Evolutionary conservation across 352 stramenopile genomes (phyloP).

Genomic region (Globisporangium emineosum): DNA sequence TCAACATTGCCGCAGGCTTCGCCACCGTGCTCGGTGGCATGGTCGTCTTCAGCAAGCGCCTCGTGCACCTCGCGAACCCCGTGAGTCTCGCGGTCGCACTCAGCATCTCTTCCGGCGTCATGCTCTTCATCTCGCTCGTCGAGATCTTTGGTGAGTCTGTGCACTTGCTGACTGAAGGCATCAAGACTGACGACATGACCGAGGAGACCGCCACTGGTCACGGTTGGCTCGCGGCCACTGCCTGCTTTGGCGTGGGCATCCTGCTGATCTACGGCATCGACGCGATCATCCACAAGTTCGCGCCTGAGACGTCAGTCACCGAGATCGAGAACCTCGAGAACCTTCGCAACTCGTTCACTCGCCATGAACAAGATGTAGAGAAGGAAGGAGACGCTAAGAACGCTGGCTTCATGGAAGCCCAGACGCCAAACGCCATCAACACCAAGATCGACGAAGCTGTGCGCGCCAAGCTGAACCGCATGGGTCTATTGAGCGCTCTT

Average conservation of each 20-base stretch:
- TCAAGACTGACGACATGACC: conserved; percentile 29
- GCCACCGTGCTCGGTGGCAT: conserved; percentile 56
- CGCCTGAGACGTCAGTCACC: conserved; percentile 25
- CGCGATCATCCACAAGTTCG: conserved; percentile 40
- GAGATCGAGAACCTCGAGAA: conserved; percentile 28
- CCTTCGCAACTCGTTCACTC: conserved; percentile 30
- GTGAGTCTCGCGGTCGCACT: conserved; percentile 54
- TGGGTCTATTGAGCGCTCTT: conserved; percentile 91
- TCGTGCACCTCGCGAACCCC: conserved; percentile 50
- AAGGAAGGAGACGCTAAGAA: conserved; percentile 11
- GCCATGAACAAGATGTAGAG: conserved; percentile 14
- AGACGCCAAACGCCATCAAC: conserved; percentile 24
- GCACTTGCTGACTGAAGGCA: conserved; percentile 36
- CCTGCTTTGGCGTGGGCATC: conserved; percentile 87
- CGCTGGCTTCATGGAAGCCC: conserved; percentile 25
- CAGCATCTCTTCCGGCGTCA: conserved; percentile 65
- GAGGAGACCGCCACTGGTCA: conserved; percentile 25
- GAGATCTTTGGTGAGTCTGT: conserved; percentile 58
- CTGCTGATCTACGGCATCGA: conserved; percentile 51
- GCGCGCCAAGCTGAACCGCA: conserved; percentile 64
- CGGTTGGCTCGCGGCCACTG: conserved; percentile 77
- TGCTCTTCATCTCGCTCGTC: conserved; percentile 76
- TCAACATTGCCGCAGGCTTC: conserved; percentile 56
- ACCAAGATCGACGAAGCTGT: conserved; percentile 39
- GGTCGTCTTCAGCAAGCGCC: conserved; percentile 69